A percentile compares a stretch with the other conserved stretches of the same genome.
Conservation (phyloP, 2,329 filamentous ascomycete genomes). For the Magnaporthiopsis poae region DNA sequence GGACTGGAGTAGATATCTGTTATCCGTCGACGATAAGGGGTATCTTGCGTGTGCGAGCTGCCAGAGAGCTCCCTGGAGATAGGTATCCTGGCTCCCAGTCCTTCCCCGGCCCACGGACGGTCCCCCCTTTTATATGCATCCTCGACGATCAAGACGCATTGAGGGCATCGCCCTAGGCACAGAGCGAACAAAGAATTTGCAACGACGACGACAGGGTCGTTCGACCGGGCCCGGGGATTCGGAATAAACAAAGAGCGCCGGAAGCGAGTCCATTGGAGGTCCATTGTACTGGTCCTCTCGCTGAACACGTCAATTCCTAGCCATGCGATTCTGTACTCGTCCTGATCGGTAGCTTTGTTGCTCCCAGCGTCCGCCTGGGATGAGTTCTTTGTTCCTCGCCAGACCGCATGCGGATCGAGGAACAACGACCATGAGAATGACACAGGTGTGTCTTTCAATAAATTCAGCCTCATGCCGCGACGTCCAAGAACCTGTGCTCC, state of each 20-base stretch:
- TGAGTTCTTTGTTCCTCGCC: background rate
- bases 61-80: background rate
- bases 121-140: background rate
- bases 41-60: no score
- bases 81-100: background rate
- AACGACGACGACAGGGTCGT: background rate
- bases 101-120: no score
- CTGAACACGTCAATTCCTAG: background rate
- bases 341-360: background rate
- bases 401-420: background rate
- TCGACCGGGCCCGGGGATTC: no score
- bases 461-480: no score
- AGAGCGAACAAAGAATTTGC: background rate
- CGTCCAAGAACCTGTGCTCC: no score
- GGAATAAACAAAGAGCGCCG: background rate
- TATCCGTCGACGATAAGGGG: no score
- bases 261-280: background rate
- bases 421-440: no score
- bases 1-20: no score
- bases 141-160: background rate
- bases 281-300: background rate
- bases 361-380: no score
- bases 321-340: no score
- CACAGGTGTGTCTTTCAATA: no score
- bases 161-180: background rate